Evolutionary conservation across 495 filamentous ascomycete genomes (phyloP).

Genomic region (Podospora pseudoanserina): DNA sequence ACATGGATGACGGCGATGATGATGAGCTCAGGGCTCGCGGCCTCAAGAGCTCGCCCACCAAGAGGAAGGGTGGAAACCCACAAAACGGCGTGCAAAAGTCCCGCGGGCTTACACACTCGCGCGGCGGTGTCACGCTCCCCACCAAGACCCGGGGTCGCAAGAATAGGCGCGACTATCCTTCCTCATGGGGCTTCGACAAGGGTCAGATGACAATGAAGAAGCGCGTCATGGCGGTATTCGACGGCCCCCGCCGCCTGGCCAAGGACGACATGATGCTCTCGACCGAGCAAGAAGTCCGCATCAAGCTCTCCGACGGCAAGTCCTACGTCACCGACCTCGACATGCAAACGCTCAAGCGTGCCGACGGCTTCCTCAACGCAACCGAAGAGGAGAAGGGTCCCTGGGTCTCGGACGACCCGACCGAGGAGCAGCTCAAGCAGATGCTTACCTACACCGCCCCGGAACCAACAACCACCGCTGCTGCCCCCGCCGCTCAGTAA

Average conservation of each 20-base stretch:
- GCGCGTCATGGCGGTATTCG: conserved; percentile 89
- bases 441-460: conserved; percentile 33
- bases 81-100: conserved; percentile 52
- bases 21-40: conserved; percentile 35
- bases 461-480: conserved; percentile 3
- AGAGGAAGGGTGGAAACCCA: conserved; percentile 43
- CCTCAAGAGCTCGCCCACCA: conserved; percentile 30
- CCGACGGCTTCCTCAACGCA: conserved; percentile 71
- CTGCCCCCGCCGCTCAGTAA: conserved; percentile 14
- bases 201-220: conserved; percentile 97
- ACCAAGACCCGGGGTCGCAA: conserved; percentile 65
- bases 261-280: conserved; percentile 99
- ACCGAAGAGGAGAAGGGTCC: conserved; percentile 81
- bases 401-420: conserved; percentile 60
- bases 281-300: conserved; percentile 87
- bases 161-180: conserved; percentile 87
- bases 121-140: conserved; percentile 56
- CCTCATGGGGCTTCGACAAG: conserved; percentile 83
- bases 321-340: conserved; percentile 92
- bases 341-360: conserved; percentile 81
- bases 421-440: conserved; percentile 42
- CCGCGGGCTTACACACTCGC: conserved; percentile 56
- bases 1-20: conserved; percentile 51
- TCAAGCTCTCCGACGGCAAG: conserved; percentile 66
- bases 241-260: conserved; percentile 80